Evolutionary conservation across 768 basidiomycete genomes (phyloP), one percentile per base, ranked within the genome.

Genomic region (Amyloporia xantha): DNA sequence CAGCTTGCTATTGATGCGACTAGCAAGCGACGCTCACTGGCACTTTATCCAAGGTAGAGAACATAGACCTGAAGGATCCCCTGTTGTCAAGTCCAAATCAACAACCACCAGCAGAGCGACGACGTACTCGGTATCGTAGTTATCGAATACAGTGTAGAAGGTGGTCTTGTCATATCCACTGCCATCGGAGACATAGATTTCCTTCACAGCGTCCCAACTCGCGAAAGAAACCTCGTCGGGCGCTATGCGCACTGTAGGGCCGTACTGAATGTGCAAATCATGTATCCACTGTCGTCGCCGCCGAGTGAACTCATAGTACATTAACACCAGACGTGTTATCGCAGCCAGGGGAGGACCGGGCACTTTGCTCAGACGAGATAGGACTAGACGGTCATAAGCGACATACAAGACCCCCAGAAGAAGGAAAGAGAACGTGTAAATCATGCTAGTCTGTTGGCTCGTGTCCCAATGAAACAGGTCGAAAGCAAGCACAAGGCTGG

Each of bases 161-260:
- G 42, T 12, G 5, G 53, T 41, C 21, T 56, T 56, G 26, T 59
- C 58, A 38, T 50, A 56, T n/a, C 58, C 58, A 28, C 58, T 55
- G 26, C 58, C 58, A 2, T 52, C 55, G n/a, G 53, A 54, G 28
- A 51, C 44, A 41, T 59, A 59, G 30, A 59, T 59, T 37, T 59
- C 54, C 43, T 59, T 59, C 41, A 35, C 53, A 1, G 58, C 58
- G 15, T 56, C 58, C 23, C 53, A 51, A 5, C 33, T 56, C 15
- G 58, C 58, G 21, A 56, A 59, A 1, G 58, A 56, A 12, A 59
- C 51, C 42, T 59, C 58, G 27, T 59, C 28, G 1, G 58, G 58
- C 1, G 55, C 55, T 5, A 59, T 28, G 9, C 58, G 58, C 4
- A 59, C 58, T 0, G 53, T 38, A 1, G 58, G 55, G 1, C 58